These are phyloP conservation scores for Cercospora citrullina DNA, from an alignment of 2,329 filamentous ascomycete species.

Conservation along the genomic window DNA sequence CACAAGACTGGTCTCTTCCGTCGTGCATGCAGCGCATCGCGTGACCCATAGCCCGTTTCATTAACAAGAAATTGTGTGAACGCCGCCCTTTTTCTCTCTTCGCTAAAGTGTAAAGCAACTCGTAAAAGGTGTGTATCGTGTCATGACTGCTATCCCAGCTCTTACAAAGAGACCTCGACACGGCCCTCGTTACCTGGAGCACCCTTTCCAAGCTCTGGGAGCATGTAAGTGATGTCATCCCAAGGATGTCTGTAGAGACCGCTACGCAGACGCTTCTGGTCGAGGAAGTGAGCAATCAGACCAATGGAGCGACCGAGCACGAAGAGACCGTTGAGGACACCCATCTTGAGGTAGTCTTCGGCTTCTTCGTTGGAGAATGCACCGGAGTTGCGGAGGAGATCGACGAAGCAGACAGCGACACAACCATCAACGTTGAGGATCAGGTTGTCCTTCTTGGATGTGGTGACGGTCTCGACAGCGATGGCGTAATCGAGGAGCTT, in stretches of 20 bases:
- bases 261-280: conserved; percentile 98
- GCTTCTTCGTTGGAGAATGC: conserved; percentile 95
- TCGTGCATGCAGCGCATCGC: neutral
- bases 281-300: conserved; percentile 99
- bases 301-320: conserved; percentile 95
- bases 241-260: conserved; percentile 97
- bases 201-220: conserved; percentile 73
- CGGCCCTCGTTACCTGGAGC: conserved; percentile 76
- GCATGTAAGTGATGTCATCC: conserved; percentile 96
- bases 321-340: conserved; percentile 98
- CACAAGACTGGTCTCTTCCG: neutral
- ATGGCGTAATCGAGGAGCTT: conserved; percentile 99
- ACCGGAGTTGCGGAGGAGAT: conserved; percentile 95
- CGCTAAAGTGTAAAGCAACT: conserved; percentile 9
- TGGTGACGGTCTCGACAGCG: conserved; percentile 96
- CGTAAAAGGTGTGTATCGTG: neutral
- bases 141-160: neutral
- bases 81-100: conserved; percentile 3
- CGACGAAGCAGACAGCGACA: conserved; percentile 98
- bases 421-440: conserved; percentile 99
- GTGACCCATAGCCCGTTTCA: neutral
- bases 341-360: conserved; percentile 98
- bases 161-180: conserved; percentile 67
- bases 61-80: neutral
- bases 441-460: conserved; percentile 99